Percentiles rank a stretch among this genome's conserved stretches.
Evolutionary conservation across 2,329 filamentous ascomycete species (phyloP).

Genomic region (Fusarium sp.): DNA sequence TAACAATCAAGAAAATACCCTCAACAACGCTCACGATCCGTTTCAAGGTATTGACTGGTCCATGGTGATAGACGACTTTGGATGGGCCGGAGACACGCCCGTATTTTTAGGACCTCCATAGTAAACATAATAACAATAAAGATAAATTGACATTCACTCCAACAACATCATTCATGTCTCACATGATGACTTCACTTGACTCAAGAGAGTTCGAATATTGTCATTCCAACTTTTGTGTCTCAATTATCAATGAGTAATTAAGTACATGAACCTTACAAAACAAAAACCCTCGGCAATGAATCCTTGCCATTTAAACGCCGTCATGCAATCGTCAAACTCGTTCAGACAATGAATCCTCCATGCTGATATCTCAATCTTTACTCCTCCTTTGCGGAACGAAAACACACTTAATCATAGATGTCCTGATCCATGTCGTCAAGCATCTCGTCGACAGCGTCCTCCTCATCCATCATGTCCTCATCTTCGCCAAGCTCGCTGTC

Average conservation of each 20-base stretch:
- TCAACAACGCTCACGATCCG: slow-evolving; percentile 45
- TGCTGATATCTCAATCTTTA: slow-evolving; percentile 10
- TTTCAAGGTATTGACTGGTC: slow-evolving; percentile 63
- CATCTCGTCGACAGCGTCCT: slow-evolving; percentile 79
- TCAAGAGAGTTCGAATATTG: background rate
- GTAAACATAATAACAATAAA: background rate
- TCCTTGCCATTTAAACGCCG: slow-evolving; percentile 13
- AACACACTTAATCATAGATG: slow-evolving; percentile 54
- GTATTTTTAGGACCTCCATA: slow-evolving; percentile 47
- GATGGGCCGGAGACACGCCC: slow-evolving; percentile 52
- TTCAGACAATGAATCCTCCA: slow-evolving; percentile 8
- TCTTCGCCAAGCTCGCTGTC: slow-evolving; percentile 73
- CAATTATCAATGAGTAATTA: slow-evolving; percentile 15
- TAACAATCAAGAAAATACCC: slow-evolving; percentile 30
- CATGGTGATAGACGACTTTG: slow-evolving; percentile 63
- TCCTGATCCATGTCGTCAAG: slow-evolving; percentile 72
- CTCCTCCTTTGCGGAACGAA: background rate
- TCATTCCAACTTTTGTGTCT: slow-evolving; percentile 10
- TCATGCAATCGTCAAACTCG: slow-evolving; percentile 34
- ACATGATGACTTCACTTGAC: background rate
- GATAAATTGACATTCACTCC: background rate
- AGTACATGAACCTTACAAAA: slow-evolving; percentile 19
- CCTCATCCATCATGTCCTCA: slow-evolving; percentile 77
- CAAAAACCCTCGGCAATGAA: background rate
- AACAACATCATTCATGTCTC: background rate